Base-by-base conservation (phyloP, 2,329 filamentous ascomycete species). In the Coniella lustricola region DNA sequence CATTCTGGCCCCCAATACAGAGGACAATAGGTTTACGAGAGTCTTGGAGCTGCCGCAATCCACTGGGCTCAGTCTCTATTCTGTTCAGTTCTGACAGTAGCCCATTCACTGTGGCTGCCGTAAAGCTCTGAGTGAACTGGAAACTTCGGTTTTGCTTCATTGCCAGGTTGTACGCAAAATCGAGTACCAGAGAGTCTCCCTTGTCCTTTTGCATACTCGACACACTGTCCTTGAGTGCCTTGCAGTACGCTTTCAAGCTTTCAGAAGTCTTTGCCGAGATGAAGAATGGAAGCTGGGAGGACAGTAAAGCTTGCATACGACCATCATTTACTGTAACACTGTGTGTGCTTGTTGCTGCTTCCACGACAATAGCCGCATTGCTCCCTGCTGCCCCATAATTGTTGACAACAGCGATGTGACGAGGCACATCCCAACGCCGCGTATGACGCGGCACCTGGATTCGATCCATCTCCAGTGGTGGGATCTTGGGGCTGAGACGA, bases 1-100 rank as follows among this genome's bases (percentile, higher is more conserved):
- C 56, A 2, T 56, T 60, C 44, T 72, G 69, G 2, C 68, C 68
- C 3, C 65, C 66, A 38, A 71, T 69, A 17, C 56, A 59, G 1
- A 72, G 47, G 2, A 71, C 54, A 1, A 69, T 51, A 10, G 56
- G 49, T 14, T 20, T 48, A n/a, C 37, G 41, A 36, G 7, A 29
- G 5, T 12, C 35, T n/a, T 9, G 7, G 16, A 2, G 17, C 12
- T 8, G 17, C 8, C 8, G 36, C 3, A 12, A 13, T 14, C 5
- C 21, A 7, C 3, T 21, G 18, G 17, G 40, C 3, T 18, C 7
- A 7, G 31, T 21, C 25, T 36, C 18, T 34, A 18, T 20, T 14
- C 10, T 17, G 8, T 14, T 21, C 17, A 40, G 39, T 37, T 18
- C 43, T 39, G 4, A 35, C 22, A 7, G n/a, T 34, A 44, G 34